Base-by-base conservation (phyloP, 805 yeast species). In the Wickerhamiella australiensis region DNA sequence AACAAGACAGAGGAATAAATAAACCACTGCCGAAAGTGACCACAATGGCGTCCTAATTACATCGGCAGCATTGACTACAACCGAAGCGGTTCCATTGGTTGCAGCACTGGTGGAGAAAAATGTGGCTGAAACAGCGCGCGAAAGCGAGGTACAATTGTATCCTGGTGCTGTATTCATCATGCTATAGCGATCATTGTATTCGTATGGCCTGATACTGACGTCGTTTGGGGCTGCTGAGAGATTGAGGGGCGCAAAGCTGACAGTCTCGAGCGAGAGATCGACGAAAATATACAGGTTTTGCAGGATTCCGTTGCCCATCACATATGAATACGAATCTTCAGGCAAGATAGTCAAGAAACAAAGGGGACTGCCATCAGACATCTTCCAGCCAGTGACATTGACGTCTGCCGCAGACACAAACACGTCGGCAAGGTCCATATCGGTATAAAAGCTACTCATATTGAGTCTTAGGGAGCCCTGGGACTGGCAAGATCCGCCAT, bases 231-330 rank as follows among this genome's bases (percentile, higher is more conserved):
- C 29, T n/a, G 23, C 17, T 9, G 47, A 20, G 35, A 9, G 12
- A 23, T 45, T 35, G 8, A 33, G 41, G n/a, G 47, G 47, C n/a
- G 47, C 47, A 17, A 45, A 45, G 26, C 38, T 23, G 3, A 45
- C 47, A 2, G 35, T 22, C 11, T 22, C 17, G 31, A 45, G 7
- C 13, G 27, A 15, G 18, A 45, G 42, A 17, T 45, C 47, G 12
- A 33, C 40, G n/a, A 36, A 33, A n/a, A 27, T 46, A 29, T 46
- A 46, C n/a, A 46, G 12, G 29, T 46, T 36, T 21, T 42, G 35
- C 25, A 46, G 17, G 13, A 46, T 26, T 12, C 49, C 49, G 21
- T 25, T 46, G 3, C 49, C 49, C 12, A 46, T 20, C 21, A 46
- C 17, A 33, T 46, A 46, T 15, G 42, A 26, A 26, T 26, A 27